Evolutionary conservation across 1,284 basidiomycete genomes (phyloP).

Genomic region (Tranzscheliella williamsii): DNA sequence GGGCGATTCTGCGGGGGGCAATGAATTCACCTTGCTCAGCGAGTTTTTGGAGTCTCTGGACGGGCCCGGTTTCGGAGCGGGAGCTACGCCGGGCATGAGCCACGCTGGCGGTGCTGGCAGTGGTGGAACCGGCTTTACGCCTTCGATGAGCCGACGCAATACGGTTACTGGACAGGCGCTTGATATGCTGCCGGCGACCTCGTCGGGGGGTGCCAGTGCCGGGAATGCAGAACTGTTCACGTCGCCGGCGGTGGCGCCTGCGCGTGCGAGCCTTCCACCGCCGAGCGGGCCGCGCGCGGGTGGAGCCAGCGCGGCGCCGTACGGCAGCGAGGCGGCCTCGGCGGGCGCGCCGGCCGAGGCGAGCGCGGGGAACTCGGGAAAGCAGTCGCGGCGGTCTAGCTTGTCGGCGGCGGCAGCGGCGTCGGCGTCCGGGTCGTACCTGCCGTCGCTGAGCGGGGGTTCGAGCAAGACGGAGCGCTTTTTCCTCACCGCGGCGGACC

Average conservation of each 20-base stretch:
- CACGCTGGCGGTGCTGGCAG: conserved; percentile 3
- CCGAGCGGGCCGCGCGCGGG: no score
- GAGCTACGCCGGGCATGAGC: conserved; percentile 17
- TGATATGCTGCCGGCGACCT: background rate
- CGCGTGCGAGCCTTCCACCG: background rate
- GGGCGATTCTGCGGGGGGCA: conserved; percentile 53
- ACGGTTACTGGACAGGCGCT: background rate
- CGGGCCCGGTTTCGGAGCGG: conserved; percentile 31
- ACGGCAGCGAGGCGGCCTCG: background rate
- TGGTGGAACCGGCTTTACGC: background rate
- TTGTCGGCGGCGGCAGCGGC: conserved; percentile 5
- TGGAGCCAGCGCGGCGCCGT: background rate
- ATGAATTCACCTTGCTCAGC: conserved; percentile 52
- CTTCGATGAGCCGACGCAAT: background rate
- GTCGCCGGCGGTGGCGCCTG: background rate
- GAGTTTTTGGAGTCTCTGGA: conserved; percentile 58
- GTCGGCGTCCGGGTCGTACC: conserved; percentile 16
- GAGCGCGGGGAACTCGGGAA: conserved; percentile 3
- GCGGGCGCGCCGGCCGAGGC: background rate
- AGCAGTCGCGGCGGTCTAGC: conserved; percentile 35
- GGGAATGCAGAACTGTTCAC: background rate
- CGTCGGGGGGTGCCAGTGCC: background rate
- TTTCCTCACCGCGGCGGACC: conserved; percentile 91
- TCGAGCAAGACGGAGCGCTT: conserved; percentile 71
- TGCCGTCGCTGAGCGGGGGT: conserved; percentile 27